Percentiles rank a stretch among this genome's conserved stretches.
Conservation (phyloP, 2,329 filamentous ascomycete genomes). For the Ilyonectria destructans region DNA sequence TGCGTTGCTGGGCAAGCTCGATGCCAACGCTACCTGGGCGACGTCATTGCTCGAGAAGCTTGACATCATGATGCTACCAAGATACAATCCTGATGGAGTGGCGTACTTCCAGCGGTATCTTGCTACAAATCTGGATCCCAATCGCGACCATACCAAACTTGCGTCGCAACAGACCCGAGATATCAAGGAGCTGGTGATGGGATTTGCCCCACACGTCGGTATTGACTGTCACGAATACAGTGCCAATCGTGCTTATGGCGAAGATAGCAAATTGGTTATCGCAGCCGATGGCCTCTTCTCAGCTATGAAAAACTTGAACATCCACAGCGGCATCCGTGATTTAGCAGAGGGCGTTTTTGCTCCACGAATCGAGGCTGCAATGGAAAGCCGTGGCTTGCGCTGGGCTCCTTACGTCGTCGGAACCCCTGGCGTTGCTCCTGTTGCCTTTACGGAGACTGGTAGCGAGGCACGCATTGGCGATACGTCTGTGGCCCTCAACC, state of each 20-base stretch:
- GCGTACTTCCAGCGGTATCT: conserved; percentile 49
- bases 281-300: conserved; percentile 49
- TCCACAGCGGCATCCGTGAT: conserved; percentile 49
- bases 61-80: conserved; percentile 50
- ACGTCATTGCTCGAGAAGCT: conserved; percentile 46
- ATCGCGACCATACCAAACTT: conserved; percentile 50
- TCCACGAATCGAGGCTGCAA: conserved; percentile 39
- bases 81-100: conserved; percentile 51
- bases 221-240: conserved; percentile 49
- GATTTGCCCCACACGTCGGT: conserved; percentile 46
- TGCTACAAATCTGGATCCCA: conserved; percentile 48
- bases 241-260: conserved; percentile 46
- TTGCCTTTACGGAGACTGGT: conserved; percentile 48
- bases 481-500: conserved; percentile 46
- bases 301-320: conserved; percentile 50
- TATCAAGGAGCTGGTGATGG: conserved; percentile 46
- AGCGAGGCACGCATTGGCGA: conserved; percentile 46
- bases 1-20: conserved; percentile 48
- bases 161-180: conserved; percentile 44
- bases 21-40: conserved; percentile 48
- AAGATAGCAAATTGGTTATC: conserved; percentile 43
- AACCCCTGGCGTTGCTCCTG: conserved; percentile 25
- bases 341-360: conserved; percentile 43
- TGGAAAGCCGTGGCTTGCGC: conserved; percentile 44
- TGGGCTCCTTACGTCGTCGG: conserved; percentile 50